Evolutionary conservation across 2,329 filamentous ascomycete genomes (phyloP).

Genomic region (Xenoacremonium recifei): DNA sequence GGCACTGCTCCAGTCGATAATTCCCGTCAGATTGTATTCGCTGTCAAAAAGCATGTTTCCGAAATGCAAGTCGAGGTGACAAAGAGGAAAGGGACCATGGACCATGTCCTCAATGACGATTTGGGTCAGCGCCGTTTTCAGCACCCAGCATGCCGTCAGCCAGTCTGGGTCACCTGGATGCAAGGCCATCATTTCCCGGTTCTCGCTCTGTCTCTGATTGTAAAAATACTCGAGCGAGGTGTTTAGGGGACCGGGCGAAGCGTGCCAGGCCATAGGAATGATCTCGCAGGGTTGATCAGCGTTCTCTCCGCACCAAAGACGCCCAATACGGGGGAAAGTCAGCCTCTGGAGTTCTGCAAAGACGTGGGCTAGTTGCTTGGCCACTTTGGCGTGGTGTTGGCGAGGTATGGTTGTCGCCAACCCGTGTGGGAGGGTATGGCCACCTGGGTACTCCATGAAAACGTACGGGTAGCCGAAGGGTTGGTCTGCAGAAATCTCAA

Average conservation of each 20-base stretch:
- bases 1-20: constrained; percentile 36
- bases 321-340: constrained; percentile 25
- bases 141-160: constrained; percentile 30
- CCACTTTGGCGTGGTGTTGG: constrained; percentile 20
- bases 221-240: constrained; percentile 31
- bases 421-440: constrained; percentile 11
- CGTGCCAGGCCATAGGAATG: constrained; percentile 19
- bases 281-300: constrained; percentile 21
- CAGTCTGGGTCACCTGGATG: constrained; percentile 26
- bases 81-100: constrained; percentile 35
- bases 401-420: constrained; percentile 16
- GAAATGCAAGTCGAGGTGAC: constrained; percentile 33
- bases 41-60: constrained; percentile 41
- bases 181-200: constrained; percentile 16
- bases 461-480: constrained; percentile 26
- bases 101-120: constrained; percentile 28
- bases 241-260: constrained; percentile 20
- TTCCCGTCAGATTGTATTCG: constrained; percentile 36
- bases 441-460: constrained; percentile 23
- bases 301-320: constrained; percentile 25
- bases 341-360: constrained; percentile 23
- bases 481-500: constrained; percentile 16
- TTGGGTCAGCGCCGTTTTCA: constrained; percentile 27
- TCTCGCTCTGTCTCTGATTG: constrained; percentile 20
- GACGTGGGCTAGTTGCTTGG: constrained; percentile 23